Percentiles rank a stretch among this genome's conserved stretches.
These are phyloP conservation scores for Xerocomus spinulosus DNA, from an alignment of 768 basidiomycete species.

Conservation along the genomic window DNA sequence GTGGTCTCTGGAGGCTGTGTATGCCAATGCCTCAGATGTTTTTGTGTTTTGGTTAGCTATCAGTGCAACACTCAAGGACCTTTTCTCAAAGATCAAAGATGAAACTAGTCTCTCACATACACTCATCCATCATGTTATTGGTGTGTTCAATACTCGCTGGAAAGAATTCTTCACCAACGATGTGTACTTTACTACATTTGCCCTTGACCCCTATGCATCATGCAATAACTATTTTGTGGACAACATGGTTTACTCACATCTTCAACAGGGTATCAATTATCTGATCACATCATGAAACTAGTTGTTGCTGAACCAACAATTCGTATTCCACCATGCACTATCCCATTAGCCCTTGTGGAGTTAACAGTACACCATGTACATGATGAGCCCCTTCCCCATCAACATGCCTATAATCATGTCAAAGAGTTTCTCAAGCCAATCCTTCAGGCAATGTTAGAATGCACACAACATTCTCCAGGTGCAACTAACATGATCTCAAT, in stretches of 20 bases:
- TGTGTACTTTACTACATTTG: neutral
- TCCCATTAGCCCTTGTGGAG: too few relatives aligned
- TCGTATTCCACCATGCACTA: neutral
- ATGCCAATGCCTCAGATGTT: neutral
- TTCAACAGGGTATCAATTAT: neutral
- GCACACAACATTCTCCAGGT: neutral
- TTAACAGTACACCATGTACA: neutral
- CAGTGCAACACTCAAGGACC: neutral
- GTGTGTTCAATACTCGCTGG: neutral
- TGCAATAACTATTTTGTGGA: neutral
- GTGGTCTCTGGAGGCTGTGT: neutral
- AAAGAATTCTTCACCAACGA: neutral
- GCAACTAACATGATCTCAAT: neutral
- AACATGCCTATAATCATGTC: neutral
- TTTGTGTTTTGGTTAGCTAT: neutral
- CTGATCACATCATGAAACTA: neutral
- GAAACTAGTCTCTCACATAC: neutral
- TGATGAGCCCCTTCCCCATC: neutral
- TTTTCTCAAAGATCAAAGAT: neutral
- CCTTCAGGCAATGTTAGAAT: neutral
- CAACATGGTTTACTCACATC: neutral
- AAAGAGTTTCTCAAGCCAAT: neutral
- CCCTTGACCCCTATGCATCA: neutral
- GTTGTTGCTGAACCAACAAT: neutral
- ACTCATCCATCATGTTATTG: neutral